Base-by-base conservation (phyloP, 805 yeast genomes). In the Priceomyces castillae region DNA sequence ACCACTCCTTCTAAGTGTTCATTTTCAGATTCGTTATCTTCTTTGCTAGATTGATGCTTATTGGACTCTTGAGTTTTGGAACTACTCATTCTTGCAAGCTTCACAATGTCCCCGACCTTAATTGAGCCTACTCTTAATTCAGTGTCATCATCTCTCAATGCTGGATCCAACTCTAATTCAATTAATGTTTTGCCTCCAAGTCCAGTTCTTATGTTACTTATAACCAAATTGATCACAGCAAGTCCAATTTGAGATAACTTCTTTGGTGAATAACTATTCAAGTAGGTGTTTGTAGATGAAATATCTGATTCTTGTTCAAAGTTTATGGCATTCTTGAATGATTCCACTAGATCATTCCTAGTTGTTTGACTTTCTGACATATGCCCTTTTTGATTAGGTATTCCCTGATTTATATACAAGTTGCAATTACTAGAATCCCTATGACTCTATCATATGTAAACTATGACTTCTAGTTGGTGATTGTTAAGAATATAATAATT, bases 81-180 rank as follows among this genome's bases (percentile, higher is more conserved):
- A 2, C 58, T 49, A 0, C 71, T 66, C 68, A 75, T 70, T 42
- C 64, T 67, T 17, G 82, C 81, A 10, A 87, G 46, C 50, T 72
- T 76, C 2, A 89, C 90, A 34, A 87, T 81, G 62, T 89, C 97
- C 11, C 96, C 96, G 3, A 77, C 75, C 49, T 81, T 74, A 20
- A 88, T 60, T 18, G 78, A 78, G 0, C 86, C 84, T 14, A 64
- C 50, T 11, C 67, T 71, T 5, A 78, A 57, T 22, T 56, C 64
- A 19, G 47, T 52, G 11, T 59, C 52, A 59, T 53, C 41, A 65
- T 39, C 55, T 18, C 51, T 52, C 39, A 57, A 76, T 1, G 73
- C 73, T 0, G 82, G 67, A 48, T 86, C 92, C 22, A 71, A 65
- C 14, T 54, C 69, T 41, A 92, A 62, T 49, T 88, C 95, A 11